Conservation (phyloP, 2,329 filamentous ascomycete species). For the Hypoxylon sp. region DNA sequence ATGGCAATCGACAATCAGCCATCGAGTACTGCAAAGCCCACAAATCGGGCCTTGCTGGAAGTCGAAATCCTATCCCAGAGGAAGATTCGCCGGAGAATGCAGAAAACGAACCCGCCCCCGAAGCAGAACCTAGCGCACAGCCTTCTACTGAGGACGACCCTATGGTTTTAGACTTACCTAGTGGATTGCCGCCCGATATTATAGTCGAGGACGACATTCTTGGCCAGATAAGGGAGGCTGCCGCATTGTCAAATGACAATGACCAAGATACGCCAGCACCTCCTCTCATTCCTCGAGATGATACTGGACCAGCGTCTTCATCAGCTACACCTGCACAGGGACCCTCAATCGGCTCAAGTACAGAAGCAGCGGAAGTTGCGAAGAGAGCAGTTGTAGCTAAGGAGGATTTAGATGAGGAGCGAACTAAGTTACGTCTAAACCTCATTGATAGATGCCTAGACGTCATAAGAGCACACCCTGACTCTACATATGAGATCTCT, state of each 20-base stretch:
- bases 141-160: slow-evolving; percentile 43
- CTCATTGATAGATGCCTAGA: slow-evolving; percentile 93
- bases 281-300: slow-evolving; percentile 46
- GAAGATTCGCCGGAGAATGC: slow-evolving; percentile 61
- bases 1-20: slow-evolving; percentile 73
- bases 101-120: slow-evolving; percentile 55
- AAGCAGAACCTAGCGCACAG: slow-evolving; percentile 53
- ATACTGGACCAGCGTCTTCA: slow-evolving; percentile 48
- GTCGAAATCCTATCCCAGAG: slow-evolving; percentile 76
- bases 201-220: slow-evolving; percentile 49
- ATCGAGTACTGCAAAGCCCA: slow-evolving; percentile 82
- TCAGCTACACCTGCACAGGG: slow-evolving; percentile 45
- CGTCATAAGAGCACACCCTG: slow-evolving; percentile 87
- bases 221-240: slow-evolving; percentile 41
- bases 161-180: slow-evolving; percentile 50
- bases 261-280: slow-evolving; percentile 46
- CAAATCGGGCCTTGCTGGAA: slow-evolving; percentile 68
- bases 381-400: slow-evolving; percentile 67
- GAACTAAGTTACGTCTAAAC: slow-evolving; percentile 78
- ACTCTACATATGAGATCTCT: slow-evolving; percentile 90
- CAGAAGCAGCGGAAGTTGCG: slow-evolving; percentile 42
- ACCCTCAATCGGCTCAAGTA: slow-evolving; percentile 37
- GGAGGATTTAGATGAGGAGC: slow-evolving; percentile 84
- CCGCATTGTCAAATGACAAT: slow-evolving; percentile 36
- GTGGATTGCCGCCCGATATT: slow-evolving; percentile 46